Evolutionary conservation across 495 filamentous ascomycete species (phyloP).

Genomic region (Pyronema omphalodes): DNA sequence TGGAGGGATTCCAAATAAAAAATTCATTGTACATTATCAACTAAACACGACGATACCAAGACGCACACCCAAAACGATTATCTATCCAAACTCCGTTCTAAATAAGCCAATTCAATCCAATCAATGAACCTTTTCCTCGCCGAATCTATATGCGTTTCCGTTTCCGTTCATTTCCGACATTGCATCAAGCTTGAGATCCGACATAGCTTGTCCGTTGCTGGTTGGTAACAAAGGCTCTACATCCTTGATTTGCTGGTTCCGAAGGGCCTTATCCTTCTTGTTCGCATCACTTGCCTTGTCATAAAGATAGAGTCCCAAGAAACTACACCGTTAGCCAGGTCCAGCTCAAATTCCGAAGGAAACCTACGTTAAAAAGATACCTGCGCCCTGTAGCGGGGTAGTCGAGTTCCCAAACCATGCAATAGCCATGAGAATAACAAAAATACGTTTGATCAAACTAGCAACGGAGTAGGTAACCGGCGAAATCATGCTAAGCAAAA

Average conservation of each 20-base stretch:
- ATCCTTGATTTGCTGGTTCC: conserved; percentile 37
- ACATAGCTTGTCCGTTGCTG: conserved; percentile 21
- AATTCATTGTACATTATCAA: no score
- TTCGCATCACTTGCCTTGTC: conserved; percentile 76
- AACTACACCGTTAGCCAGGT: conserved; percentile 24
- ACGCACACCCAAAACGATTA: no score
- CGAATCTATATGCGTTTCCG: no score
- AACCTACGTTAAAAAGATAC: conserved; percentile 54
- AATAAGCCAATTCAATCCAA: no score
- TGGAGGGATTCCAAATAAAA: no score
- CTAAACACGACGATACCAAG: no score
- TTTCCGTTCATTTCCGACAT: neutral
- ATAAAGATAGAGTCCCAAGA: conserved; percentile 86
- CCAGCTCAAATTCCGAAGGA: neutral
- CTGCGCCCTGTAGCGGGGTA: conserved; percentile 60
- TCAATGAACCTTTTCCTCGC: neutral
- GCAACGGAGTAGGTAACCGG: conserved; percentile 97
- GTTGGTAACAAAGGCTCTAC: conserved; percentile 54
- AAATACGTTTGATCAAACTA: conserved; percentile 86
- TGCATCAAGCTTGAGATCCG: neutral
- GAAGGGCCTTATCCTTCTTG: conserved; percentile 55
- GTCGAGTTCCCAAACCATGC: conserved; percentile 88
- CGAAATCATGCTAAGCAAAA: conserved; percentile 75
- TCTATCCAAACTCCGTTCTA: no score
- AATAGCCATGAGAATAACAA: conserved; percentile 87